Base-by-base conservation (phyloP, 805 yeast genomes). In the Starmerella riodocensis region DNA sequence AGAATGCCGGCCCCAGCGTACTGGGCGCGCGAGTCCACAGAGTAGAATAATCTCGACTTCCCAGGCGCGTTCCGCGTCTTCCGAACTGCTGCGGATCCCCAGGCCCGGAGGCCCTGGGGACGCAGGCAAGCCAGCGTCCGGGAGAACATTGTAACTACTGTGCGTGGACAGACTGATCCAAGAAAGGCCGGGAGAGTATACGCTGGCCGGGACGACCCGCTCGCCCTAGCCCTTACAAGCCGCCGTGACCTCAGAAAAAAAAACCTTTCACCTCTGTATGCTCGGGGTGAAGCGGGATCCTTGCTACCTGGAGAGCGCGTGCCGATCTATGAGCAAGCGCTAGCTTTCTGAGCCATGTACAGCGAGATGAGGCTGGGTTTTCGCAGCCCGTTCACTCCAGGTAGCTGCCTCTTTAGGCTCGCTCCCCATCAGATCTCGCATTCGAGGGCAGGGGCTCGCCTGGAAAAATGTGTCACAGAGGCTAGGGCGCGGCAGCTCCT, bases 1-100 rank as follows among this genome's bases (percentile, higher is more conserved):
- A 60, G 55, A 39, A 60, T 57, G 13, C 63, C 63, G 8, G 64
- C 64, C 12, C 64, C 64, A 14, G 56, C 61, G 33, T 60, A 60
- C 39, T 46, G 37, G 20, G 48, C 48, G 16, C 49, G 48, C 12
- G 47, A 29, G 30, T 41, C 36, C 14, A 37, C 37, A 5, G 40
- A 33, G 29, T 39, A 37, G 29, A 29, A 27, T 44, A 41, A 36
- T 44, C 48, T 34, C 35, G 48, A 42, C 21, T 44, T 44, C 4
- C 48, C 48, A 21, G 48, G 48, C 14, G 45, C 44, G 24, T 44
- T 44, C 24, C 48, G 33, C 21, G 45, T 37, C 40, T 36, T 40
- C 42, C 48, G 39, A 38, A 44, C 44, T n/a, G 45, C 45, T 14
- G 23, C 42, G 16, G 45, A 42, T 39, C 45, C 45, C 45, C 45